Percentiles rank a stretch among this genome's conserved stretches.
These are phyloP conservation scores for Russula dissimulans DNA, from an alignment of 768 basidiomycete genomes.

Conservation along the genomic window DNA sequence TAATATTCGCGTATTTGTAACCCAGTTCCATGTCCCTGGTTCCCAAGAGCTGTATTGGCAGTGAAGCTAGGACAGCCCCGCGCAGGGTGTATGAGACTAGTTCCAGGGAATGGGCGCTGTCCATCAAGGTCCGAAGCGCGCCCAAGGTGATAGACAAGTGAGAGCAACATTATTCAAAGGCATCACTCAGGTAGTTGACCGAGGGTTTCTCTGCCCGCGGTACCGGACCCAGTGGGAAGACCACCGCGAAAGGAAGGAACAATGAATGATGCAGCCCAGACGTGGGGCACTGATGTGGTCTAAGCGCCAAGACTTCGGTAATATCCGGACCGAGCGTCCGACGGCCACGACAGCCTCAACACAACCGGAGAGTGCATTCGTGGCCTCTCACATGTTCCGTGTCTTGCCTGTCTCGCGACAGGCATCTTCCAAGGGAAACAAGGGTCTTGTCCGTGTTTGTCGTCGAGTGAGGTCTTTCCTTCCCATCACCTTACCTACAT, in stretches of 20 bases:
- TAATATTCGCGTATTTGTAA: too few species aligned
- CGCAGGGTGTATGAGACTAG: not conserved
- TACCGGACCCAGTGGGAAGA: not conserved
- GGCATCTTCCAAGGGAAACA: conserved; percentile 34
- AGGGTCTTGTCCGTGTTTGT: conserved; percentile 41
- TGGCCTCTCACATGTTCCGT: conserved; percentile 36
- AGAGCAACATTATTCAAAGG: not conserved
- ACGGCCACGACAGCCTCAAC: too few species aligned
- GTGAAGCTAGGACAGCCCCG: not conserved
- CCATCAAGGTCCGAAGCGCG: not conserved
- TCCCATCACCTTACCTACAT: conserved; percentile 5
- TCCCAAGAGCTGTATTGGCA: not conserved
- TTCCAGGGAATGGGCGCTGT: not conserved
- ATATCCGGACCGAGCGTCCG: too few species aligned
- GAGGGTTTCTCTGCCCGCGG: too few species aligned
- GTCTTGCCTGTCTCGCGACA: conserved; percentile 48
- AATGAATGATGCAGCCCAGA: too few species aligned
- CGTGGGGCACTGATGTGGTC: too few species aligned
- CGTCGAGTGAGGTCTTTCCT: conserved; percentile 43
- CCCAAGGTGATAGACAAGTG: not conserved
- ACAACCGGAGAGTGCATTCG: too few species aligned
- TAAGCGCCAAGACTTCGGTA: too few species aligned
- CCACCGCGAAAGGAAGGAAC: not conserved
- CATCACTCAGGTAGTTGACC: not conserved
- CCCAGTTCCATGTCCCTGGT: too few species aligned